Evolutionary conservation across 805 yeast species (phyloP).

Genomic region (Lachancea sp.): DNA sequence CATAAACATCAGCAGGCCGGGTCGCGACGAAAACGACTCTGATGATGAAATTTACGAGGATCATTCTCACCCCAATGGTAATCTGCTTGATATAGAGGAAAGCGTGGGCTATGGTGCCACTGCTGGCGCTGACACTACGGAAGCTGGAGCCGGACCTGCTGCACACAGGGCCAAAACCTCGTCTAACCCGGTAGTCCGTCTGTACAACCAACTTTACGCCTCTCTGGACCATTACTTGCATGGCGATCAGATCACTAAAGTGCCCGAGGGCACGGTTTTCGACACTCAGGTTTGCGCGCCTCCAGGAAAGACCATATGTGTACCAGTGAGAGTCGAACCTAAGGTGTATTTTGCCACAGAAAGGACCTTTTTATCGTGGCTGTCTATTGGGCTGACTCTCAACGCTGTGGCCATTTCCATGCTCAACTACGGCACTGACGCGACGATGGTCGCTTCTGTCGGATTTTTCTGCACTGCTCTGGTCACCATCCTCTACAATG

Average conservation of each 20-base stretch:
- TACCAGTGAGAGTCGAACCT: conserved; percentile 95
- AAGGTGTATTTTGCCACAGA: conserved; percentile 99
- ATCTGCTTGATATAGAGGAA: conserved; percentile 66
- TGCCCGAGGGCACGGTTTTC: conserved; percentile 60
- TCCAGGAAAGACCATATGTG: conserved; percentile 80
- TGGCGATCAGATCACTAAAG: conserved; percentile 45
- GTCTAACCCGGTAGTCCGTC: conserved; percentile 16
- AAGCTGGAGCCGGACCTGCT: conserved; percentile 19
- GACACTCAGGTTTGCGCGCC: conserved; percentile 63
- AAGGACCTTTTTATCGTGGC: conserved; percentile 90
- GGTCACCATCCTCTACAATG: conserved; percentile 64
- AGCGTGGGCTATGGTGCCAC: conserved; percentile 46
- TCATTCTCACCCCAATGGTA: conserved; percentile 42
- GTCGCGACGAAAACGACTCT: conserved; percentile 22
- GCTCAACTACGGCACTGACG: conserved; percentile 72
- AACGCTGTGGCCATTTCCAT: conserved; percentile 86
- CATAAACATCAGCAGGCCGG: conserved; percentile 40
- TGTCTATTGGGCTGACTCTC: conserved; percentile 80
- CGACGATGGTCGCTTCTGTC: conserved; percentile 73
- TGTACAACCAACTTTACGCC: conserved; percentile 18
- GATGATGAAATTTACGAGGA: conserved; percentile 30
- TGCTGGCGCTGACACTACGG: conserved; percentile 6
- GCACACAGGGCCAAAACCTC: conserved; percentile 25
- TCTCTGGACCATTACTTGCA: conserved; percentile 43
- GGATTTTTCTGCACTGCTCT: conserved; percentile 82